Evolutionary conservation across 176 grass and related monocot genomes (phyloP).

Genomic region (Dendrocalamus sinicus): DNA sequence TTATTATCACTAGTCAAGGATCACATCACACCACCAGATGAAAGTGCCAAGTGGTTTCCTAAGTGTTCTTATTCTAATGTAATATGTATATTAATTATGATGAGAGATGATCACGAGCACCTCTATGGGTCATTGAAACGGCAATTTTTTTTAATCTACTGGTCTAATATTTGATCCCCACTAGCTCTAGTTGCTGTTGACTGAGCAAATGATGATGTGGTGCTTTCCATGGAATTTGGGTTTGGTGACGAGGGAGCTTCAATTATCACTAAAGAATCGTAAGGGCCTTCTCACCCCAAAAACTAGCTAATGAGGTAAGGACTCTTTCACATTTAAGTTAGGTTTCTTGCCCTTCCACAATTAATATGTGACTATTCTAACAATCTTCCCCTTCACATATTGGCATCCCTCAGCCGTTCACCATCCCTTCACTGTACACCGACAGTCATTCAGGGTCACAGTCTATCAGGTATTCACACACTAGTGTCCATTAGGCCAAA

Average conservation of each 20-base stretch:
- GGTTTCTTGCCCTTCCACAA: accelerated
- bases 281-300: no score
- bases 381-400: no score
- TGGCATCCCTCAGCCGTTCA: no score
- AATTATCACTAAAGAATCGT: not conserved
- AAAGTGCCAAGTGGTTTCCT: constrained; percentile 47
- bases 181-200: not conserved
- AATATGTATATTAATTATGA: constrained; percentile 7
- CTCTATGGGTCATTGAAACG: not conserved
- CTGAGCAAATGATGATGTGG: constrained; percentile 1
- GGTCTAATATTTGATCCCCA: constrained; percentile 16
- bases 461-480: no score
- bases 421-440: no score
- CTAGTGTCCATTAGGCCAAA: no score
- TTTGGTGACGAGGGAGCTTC: not conserved
- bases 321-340: no score
- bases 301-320: no score
- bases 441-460: no score
- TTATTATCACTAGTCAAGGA: constrained; percentile 56
- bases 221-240: not conserved
- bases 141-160: not conserved
- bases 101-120: not conserved
- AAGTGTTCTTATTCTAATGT: constrained; percentile 25
- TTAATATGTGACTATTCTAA: no score
- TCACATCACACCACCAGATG: constrained; percentile 31